These are phyloP conservation scores for Aspergillus haitiensis DNA, from an alignment of 495 filamentous ascomycete species.

Conservation along the genomic window DNA sequence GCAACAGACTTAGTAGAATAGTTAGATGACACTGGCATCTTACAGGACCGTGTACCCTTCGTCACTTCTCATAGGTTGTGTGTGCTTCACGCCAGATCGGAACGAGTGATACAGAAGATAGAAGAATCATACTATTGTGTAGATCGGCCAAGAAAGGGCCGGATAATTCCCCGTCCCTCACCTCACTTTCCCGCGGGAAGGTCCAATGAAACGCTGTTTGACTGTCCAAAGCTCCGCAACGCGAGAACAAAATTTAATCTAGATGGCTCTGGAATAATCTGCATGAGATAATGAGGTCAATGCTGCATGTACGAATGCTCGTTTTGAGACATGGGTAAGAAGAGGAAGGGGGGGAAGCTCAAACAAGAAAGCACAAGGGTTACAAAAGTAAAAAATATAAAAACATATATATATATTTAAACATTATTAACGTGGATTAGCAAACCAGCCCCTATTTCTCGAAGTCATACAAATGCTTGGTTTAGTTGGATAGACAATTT, in stretches of 20 bases:
- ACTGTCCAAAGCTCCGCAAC: background rate
- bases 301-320: background rate
- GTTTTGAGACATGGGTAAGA: background rate
- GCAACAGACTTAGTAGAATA: too few relatives aligned
- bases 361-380: background rate
- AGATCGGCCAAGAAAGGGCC: background rate
- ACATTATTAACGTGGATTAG: background rate
- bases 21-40: too few relatives aligned
- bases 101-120: too few relatives aligned
- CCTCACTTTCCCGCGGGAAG: conserved; percentile 24
- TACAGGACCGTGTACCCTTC: too few relatives aligned
- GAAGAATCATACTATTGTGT: too few relatives aligned
- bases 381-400: background rate
- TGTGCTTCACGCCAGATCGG: too few relatives aligned
- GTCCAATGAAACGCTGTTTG: conserved; percentile 11
- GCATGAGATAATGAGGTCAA: conserved; percentile 2
- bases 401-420: background rate
- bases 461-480: conserved; percentile 9
- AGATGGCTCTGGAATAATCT: background rate
- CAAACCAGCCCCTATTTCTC: conserved; percentile 1
- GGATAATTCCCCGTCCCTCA: background rate
- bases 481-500: conserved; percentile 8
- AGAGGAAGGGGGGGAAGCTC: background rate
- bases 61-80: too few relatives aligned
- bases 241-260: background rate